Base-by-base conservation (phyloP, 164 flowering plant genomes). In the Magnolia changhungtana region DNA sequence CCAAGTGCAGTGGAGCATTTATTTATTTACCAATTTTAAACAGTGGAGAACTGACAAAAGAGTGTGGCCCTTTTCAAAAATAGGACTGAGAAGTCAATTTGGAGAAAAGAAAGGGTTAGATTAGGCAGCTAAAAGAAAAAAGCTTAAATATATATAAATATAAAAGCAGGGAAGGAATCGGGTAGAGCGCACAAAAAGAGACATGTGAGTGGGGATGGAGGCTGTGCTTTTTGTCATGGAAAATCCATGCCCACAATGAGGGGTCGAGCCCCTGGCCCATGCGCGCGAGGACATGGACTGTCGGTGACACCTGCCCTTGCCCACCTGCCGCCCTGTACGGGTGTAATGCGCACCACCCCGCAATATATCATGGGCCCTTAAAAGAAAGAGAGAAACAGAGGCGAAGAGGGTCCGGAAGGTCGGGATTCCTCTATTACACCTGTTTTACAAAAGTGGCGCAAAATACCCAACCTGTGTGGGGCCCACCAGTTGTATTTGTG, bases 281-380 rank as follows among this genome's bases (percentile, higher is more conserved):
- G 14, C n/a, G 55, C 50, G 55, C 13, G 69, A 74, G 59, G 76
- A 74, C 70, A 74, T 63, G n/a, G n/a, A 16, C 16, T 74, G 76
- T 74, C 61, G 76, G 76, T 64, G 76, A 59, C 14, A 69, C 8
- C 58, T 9, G 69, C 8, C 72, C 72, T 69, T 50, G 24, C 72
- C 72, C 37, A 69, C 72, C 72, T 50, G 72, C 72, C 72, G 8
- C 37, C 37, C 69, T 13, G 69, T 58, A 74, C 64, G 76, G 76
- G 76, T 37, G 45, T 37, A 37, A 37, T 37, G 45, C 45, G 45
- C 45, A 37, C 45, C 45, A 37, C 7, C 7, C 45, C 45, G 45
- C 45, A 37, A 37, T 3, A 37, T 37, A 37, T 4, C 45, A 37
- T 37, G 45, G 45, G 6, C 45, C 45, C 45, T 37, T 37, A 37